Base-by-base conservation (phyloP, 441 rosid genomes). In the Rhodomyrtus psidioides region DNA sequence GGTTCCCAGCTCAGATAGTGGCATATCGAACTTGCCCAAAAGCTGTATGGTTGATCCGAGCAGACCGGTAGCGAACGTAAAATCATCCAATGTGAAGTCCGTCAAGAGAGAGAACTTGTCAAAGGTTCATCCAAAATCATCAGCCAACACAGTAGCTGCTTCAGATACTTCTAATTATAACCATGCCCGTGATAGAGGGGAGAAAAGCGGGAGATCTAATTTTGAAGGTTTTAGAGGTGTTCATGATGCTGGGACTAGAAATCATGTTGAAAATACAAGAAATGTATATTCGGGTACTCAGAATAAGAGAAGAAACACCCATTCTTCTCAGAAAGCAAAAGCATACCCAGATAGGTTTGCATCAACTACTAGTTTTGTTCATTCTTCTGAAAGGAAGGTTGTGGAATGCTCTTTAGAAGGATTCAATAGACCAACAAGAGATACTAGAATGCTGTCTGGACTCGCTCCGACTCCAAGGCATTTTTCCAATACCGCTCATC, bases 21-120 rank as follows among this genome's bases (percentile, higher is more conserved):
- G 90, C 83, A 85, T 85, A 57, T 55, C 53, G 85, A 90, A 92
- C 55, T 89, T 84, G 53, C 84, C 92, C 19, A 90, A 85, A 88
- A 91, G 86, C 85, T 93, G 86, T 91, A 89, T 95, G 95, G 94
- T 95, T 26, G 96, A 95, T 90, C 89, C 94, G 14, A 53, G 91
- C 83, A 88, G 92, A 89, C 88, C 92, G 19, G 56, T 86, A 60
- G 81, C 97, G 30, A 90, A 85, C 87, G 86, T 93, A 84, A 92
- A 91, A 88, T 55, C 97, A 27, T 88, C 94, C 9, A 89, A 88
- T 83, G 95, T 87, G 91, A 94, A 93, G 89, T 55, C 92, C 51
- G 57, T 91, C 53, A 91, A 91, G 87, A 92, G 93, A 90, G 98
- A 94, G 49, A 90, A 89, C 84, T 58, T 86, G 88, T 28, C 92